These are phyloP conservation scores for Amanita polypyramis DNA, from an alignment of 768 basidiomycete genomes.

Conservation along the genomic window DNA sequence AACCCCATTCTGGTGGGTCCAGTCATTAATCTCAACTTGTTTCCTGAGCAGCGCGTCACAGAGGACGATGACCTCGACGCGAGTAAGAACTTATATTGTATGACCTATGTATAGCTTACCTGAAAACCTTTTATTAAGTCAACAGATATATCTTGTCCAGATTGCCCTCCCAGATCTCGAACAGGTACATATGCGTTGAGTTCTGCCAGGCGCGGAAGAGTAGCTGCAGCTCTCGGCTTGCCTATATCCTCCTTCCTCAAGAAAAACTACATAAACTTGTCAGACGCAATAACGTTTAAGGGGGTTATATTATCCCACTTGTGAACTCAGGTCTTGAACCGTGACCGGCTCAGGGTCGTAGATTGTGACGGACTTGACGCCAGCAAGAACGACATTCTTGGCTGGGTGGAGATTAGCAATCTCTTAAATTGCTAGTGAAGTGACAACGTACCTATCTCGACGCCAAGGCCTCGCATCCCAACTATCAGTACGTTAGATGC, in stretches of 20 bases:
- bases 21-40: slow-evolving; percentile 92
- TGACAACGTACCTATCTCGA: slow-evolving; percentile 68
- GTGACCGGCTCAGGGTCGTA: slow-evolving; percentile 87
- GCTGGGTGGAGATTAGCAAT: slow-evolving; percentile 33
- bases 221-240: slow-evolving; percentile 77
- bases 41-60: slow-evolving; percentile 69
- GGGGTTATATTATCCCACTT: slow-evolving; percentile 37
- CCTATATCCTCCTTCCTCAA: slow-evolving; percentile 82
- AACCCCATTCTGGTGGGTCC: slow-evolving; percentile 82
- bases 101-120: slow-evolving; percentile 30
- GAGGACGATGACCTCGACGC: slow-evolving; percentile 72
- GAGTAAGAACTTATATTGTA: slow-evolving; percentile 5
- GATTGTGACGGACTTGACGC: slow-evolving; percentile 94
- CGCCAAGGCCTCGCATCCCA: slow-evolving; percentile 85
- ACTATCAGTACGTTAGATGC: slow-evolving; percentile 90
- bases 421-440: slow-evolving; percentile 3
- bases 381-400: slow-evolving; percentile 91
- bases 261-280: slow-evolving; percentile 64
- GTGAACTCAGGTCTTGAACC: slow-evolving; percentile 86
- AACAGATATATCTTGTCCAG: slow-evolving; percentile 68
- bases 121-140: slow-evolving; percentile 86
- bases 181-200: slow-evolving; percentile 96
- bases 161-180: slow-evolving; percentile 65
- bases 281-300: too few species aligned
- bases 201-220: slow-evolving; percentile 83